Conservation (phyloP, 768 basidiomycete genomes). For the Cystobasidium ongulense region DNA sequence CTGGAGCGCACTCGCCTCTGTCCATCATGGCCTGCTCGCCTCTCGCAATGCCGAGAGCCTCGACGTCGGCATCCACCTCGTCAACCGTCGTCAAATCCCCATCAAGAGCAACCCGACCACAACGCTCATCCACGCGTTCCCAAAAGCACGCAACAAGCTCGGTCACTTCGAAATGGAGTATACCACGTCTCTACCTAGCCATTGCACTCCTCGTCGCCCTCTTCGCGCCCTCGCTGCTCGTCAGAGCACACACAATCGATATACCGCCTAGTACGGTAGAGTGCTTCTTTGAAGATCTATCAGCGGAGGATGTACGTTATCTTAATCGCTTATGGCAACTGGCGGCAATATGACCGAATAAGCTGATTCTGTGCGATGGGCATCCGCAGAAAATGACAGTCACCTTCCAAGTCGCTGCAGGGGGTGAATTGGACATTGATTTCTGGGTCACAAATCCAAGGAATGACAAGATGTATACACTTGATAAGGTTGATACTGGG, state of each 20-base stretch:
- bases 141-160: no score
- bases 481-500: constrained; percentile 79
- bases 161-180: no score
- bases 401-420: constrained; percentile 96
- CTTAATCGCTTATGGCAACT: background rate
- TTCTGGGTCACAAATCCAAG: constrained; percentile 87
- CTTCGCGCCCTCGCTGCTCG: background rate
- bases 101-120: no score
- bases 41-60: no score
- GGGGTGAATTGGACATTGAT: constrained; percentile 93
- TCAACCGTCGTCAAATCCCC: no score
- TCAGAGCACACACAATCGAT: constrained; percentile 45
- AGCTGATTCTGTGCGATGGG: background rate
- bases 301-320: constrained; percentile 69
- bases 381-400: constrained; percentile 73
- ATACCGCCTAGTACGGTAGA: constrained; percentile 73
- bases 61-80: no score
- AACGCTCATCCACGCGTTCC: no score
- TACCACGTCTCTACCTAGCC: background rate
- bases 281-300: constrained; percentile 93
- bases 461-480: constrained; percentile 60
- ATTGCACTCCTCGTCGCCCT: background rate
- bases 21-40: no score
- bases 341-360: background rate
- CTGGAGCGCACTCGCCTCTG: no score